Evolutionary conservation across 2,329 filamentous ascomycete species (phyloP), one percentile per base, ranked within the genome.

Genomic region (Aspergillus candidus): DNA sequence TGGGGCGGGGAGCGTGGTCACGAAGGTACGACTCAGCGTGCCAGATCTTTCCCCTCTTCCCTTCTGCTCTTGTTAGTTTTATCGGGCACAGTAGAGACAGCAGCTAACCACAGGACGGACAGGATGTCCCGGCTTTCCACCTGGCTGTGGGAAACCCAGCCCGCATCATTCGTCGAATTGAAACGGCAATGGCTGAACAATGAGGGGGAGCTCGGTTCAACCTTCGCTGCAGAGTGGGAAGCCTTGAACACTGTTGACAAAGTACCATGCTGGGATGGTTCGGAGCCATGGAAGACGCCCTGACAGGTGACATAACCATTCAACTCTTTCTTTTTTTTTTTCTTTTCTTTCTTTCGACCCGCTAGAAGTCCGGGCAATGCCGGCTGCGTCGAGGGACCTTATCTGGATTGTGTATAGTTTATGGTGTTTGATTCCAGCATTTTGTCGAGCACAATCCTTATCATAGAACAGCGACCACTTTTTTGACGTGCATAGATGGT

Each of bases 1-100:
- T 48, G 89, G 87, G 1, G 88, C 89, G 1, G 87, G 84, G 1
- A 88, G 83, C 60, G 86, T 94, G 4, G 88, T 94, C 17, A 93
- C 86, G 2, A 93, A 84, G 70, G 75, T 75, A 52, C 38, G 36
- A 30, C 32, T 27, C 34, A 37, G 11, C 11, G 27, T 30, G 31
- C 22, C 6, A 13, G 15, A 18, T 30, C 27, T 13, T 32, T 32
- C 15, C 17, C 22, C 18, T 13, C 34, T 36, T 33, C 12, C 17
- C 30, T 33, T 17, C 38, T 35, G n/a, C 10, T 32, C 17, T 37
- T 27, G 6, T 27, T 27, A 7, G 22, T 34, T 22, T 34, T 33
- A 32, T 12, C 32, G 37, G 22, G 3, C 22, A 27, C 22, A 7
- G 18, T 22, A 22, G 18, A 27, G 22, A 27, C 22, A 27, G 7